Evolutionary conservation across 2,329 filamentous ascomycete species (phyloP), one percentile per base, ranked within the genome.

Genomic region (Pestalotiopsis fici): DNA sequence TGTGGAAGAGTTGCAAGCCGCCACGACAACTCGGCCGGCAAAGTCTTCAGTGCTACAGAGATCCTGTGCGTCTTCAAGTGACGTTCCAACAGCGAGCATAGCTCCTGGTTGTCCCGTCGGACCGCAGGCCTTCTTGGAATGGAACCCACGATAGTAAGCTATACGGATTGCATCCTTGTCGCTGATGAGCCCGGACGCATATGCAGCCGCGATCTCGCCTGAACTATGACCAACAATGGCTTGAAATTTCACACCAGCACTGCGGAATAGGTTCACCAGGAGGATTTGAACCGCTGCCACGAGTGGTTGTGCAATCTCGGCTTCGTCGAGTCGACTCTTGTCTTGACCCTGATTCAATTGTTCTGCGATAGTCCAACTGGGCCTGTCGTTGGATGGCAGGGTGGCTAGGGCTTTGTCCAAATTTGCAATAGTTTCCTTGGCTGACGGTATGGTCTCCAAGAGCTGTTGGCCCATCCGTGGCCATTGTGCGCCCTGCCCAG

Each of bases 191-290:
- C 81, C 1, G 78, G 73, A 2, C n/a, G 80, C 75, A 66, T 81
- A 83, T 0, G 82, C 82, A 23, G 82, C 81, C 1, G 69, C 80
- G 59, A 83, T 83, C 67, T 85, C 83, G 11, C 83, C 83, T 18
- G 76, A 79, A 0, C 81, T 83, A 68, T 85, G 82, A 2, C 82
- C 81, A 3, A 77, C 74, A 1, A 83, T 79, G 11, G 75, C 78
- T 0, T 67, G 27, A 1, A 81, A 78, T n/a, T 57, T 67, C 35
- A 84, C 76, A 0, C 75, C 75, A 76, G 80, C 81, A 2, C 68
- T 67, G 5, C 63, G 60, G 1, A 84, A 67, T 2, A 83, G 67
- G 7, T 80, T 75, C 2, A 80, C 74, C 2, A 84, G 66, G 1
- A 78, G 75, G 4, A 84, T 70, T 68, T 84, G 82, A 1, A 84